These are phyloP conservation scores for Mycena venus DNA, from an alignment of 768 basidiomycete genomes.

Conservation along the genomic window DNA sequence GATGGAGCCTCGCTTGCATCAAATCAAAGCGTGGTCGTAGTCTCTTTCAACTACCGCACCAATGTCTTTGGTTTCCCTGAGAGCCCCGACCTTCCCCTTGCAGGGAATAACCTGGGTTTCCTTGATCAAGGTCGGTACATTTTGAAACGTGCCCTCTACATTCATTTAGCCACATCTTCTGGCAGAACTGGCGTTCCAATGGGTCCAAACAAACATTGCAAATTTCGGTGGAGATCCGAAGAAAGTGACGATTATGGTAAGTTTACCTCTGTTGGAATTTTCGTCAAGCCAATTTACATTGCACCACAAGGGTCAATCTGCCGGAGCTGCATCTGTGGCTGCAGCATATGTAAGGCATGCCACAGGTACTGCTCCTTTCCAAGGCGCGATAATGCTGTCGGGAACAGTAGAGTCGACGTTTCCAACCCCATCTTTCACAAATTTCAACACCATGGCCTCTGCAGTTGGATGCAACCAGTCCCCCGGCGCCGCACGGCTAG, in stretches of 20 bases:
- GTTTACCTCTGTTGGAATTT: not conserved
- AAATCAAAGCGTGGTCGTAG: conserved; percentile 19
- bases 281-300: not conserved
- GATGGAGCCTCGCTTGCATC: conserved; percentile 22
- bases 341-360: not conserved
- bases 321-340: conserved; percentile 5
- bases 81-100: conserved; percentile 22
- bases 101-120: conserved; percentile 28
- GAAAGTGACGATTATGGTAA: conserved; percentile 29
- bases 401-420: not conserved
- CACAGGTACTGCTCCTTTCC: conserved; percentile 18
- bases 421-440: not conserved
- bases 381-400: conserved; percentile 20
- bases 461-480: conserved; percentile 34
- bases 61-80: conserved; percentile 31
- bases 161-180: not conserved
- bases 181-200: not conserved
- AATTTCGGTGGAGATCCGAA: conserved; percentile 2
- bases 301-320: conserved; percentile 18
- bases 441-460: conserved; percentile 29
- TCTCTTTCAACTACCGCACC: conserved; percentile 29
- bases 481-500: conserved; percentile 34
- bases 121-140: conserved; percentile 45
- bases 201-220: not conserved
- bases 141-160: not conserved